These are phyloP conservation scores for Lepraria neglecta DNA, from an alignment of 495 filamentous ascomycete species.

Conservation along the genomic window DNA sequence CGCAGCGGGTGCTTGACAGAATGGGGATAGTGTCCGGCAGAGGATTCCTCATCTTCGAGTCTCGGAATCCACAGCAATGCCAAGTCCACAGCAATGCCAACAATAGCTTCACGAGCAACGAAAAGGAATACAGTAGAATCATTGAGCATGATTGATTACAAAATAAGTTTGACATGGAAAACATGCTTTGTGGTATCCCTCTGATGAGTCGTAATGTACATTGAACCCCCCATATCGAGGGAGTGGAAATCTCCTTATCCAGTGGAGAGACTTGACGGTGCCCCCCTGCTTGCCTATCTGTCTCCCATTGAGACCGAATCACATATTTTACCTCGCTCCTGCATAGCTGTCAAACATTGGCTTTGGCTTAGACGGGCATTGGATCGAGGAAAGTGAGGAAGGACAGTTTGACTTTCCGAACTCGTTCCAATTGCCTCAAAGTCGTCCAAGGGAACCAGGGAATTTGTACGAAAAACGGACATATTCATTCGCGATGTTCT, in stretches of 20 bases:
- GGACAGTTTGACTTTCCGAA: background rate
- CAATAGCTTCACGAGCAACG: too few species aligned
- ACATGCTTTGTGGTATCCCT: background rate
- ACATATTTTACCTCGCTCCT: background rate
- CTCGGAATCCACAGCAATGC: too few species aligned
- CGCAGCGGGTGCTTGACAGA: background rate
- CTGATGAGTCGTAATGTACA: conserved; percentile 11
- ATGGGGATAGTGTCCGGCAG: background rate
- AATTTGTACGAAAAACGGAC: background rate
- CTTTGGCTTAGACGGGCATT: background rate
- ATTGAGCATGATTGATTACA: background rate
- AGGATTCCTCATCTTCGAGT: conserved; percentile 3
- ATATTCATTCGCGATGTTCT: background rate
- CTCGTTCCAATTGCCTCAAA: background rate
- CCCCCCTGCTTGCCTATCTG: background rate
- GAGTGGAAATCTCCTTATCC: conserved; percentile 1
- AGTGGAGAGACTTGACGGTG: background rate
- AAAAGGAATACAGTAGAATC: background rate
- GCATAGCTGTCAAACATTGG: background rate
- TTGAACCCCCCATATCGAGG: background rate
- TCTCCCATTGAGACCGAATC: background rate
- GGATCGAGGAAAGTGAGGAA: background rate
- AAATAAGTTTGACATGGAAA: background rate
- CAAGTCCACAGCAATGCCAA: background rate
- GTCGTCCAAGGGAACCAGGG: background rate